Percentiles rank a stretch among this genome's conserved stretches.
These are phyloP conservation scores for Paramecium caudatum DNA, from an alignment of 73 alveolate genomes.

Conservation along the genomic window DNA sequence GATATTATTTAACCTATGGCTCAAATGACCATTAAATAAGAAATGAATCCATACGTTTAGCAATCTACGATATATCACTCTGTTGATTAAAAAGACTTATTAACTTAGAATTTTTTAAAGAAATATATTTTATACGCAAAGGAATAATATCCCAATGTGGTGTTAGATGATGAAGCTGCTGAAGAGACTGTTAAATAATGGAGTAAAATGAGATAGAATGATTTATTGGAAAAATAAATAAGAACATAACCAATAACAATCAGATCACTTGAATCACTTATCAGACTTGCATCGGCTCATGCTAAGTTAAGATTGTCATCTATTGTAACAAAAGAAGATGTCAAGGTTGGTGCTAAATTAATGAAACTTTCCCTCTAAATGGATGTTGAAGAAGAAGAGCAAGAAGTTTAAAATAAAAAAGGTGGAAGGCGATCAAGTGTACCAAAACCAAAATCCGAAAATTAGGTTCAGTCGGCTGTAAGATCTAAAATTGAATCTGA, in stretches of 20 bases:
- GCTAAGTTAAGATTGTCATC: constrained; percentile 92
- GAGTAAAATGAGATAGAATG: constrained; percentile 89
- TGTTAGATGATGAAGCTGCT: constrained; percentile 84
- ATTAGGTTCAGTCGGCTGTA: background rate
- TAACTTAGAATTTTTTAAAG: constrained; percentile 91
- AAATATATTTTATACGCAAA: constrained; percentile 95
- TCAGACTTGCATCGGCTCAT: constrained; percentile 97
- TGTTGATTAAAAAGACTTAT: constrained; percentile 75
- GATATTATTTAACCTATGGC: constrained; percentile 64
- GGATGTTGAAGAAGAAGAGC: constrained; percentile 14
- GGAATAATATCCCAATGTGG: constrained; percentile 83
- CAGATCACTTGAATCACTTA: constrained; percentile 97
- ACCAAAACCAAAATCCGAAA: background rate
- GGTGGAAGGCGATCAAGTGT: background rate
- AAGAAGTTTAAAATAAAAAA: constrained; percentile 7
- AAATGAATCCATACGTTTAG: constrained; percentile 83
- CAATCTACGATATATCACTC: constrained; percentile 65
- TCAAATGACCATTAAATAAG: constrained; percentile 66
- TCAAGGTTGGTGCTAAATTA: constrained; percentile 83
- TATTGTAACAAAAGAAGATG: constrained; percentile 85
- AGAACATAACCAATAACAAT: constrained; percentile 94
- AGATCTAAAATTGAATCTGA: constrained; percentile 6
- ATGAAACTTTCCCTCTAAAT: background rate
- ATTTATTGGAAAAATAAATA: constrained; percentile 81
- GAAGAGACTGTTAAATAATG: constrained; percentile 91